Evolutionary conservation across 495 filamentous ascomycete genomes (phyloP), one percentile per base, ranked within the genome.

Genomic region (Cladorrhinum samala): DNA sequence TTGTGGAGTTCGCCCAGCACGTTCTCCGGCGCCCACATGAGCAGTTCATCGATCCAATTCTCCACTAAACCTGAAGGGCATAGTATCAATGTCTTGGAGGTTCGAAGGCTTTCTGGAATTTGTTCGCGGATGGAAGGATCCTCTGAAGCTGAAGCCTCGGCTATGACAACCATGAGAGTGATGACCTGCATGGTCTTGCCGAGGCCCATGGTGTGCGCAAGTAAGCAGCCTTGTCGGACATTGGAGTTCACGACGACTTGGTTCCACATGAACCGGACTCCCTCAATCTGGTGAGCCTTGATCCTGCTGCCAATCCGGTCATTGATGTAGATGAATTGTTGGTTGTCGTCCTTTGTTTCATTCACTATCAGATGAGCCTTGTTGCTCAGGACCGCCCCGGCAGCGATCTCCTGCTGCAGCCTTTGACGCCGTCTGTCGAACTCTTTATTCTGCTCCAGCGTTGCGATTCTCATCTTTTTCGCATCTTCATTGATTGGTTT

Each of bases 151-250:
- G 83, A 74, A 2, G 89, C 80, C 53, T 84, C 73, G 6, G 83
- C 74, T 50, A 96, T 81, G 14, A 89, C 85, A 3, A 86, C 75
- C 1, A 96, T 75, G 36, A 96, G 68, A 0, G 89, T 85, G 55
- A 96, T 89, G 2, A 81, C 79, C 71, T 96, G 92, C 81, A 95
- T 87, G 0, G 92, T 95, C 68, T 97, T 97, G 13, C 91, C 91
- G 14, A 97, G 68, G 2, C 91, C 91, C 92, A 95, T 95, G 1
- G 88, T 89, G 64, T 96, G 91, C 2, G 91, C 89, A 24, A 97
- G 77, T 2, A 96, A 72, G 59, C 89, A 94, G 5, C 91, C 91
- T 63, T 87, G 82, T 20, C 71, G 72, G 2, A 62, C 64, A 25
- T 75, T 73, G 14, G 76, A 75, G 18, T 66, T 59, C 21, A 65